Evolutionary conservation across 352 stramenopile genomes (phyloP).

Genomic region (Thalassiosira exigua): DNA sequence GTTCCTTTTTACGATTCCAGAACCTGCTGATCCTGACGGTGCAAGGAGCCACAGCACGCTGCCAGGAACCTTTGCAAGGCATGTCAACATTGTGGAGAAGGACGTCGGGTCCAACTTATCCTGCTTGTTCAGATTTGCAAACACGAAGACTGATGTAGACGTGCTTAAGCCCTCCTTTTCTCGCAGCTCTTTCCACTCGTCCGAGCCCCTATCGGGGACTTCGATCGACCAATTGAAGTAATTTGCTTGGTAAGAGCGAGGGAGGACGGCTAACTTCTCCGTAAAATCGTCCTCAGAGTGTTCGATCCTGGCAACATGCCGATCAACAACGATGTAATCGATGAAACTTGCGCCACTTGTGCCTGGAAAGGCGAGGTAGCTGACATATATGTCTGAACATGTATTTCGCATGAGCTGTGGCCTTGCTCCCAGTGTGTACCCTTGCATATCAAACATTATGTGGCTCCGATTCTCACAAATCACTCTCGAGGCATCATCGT

Average conservation of each 20-base stretch:
- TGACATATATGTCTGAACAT: slow-evolving; percentile 85
- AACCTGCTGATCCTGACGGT: slow-evolving; percentile 52
- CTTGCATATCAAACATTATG: slow-evolving; percentile 88
- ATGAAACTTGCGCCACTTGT: slow-evolving; percentile 86
- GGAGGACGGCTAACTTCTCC: slow-evolving; percentile 86
- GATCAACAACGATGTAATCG: slow-evolving; percentile 86
- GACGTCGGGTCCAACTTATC: slow-evolving; percentile 86
- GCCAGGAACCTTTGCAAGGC: slow-evolving; percentile 73
- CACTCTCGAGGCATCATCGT: neutral
- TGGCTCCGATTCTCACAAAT: slow-evolving; percentile 59
- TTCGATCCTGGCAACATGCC: slow-evolving; percentile 60
- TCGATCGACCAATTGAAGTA: slow-evolving; percentile 65
- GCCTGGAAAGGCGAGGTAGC: slow-evolving; percentile 88
- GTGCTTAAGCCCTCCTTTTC: slow-evolving; percentile 23
- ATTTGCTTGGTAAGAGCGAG: slow-evolving; percentile 88
- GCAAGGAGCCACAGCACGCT: slow-evolving; percentile 84
- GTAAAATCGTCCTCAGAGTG: slow-evolving; percentile 67
- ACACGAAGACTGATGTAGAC: slow-evolving; percentile 51
- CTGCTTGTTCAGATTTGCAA: slow-evolving; percentile 91
- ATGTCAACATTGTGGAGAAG: slow-evolving; percentile 86
- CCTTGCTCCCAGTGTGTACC: slow-evolving; percentile 81
- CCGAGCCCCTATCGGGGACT: slow-evolving; percentile 3
- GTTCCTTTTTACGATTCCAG: slow-evolving; percentile 61
- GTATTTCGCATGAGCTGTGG: slow-evolving; percentile 75
- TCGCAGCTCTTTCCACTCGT: slow-evolving; percentile 34